A percentile compares a stretch with the other conserved stretches of the same genome.
phyloP scores from a whole-genome alignment of 2,329 filamentous ascomycete genomes.

The Sarocladiaceae sp. region DNA sequence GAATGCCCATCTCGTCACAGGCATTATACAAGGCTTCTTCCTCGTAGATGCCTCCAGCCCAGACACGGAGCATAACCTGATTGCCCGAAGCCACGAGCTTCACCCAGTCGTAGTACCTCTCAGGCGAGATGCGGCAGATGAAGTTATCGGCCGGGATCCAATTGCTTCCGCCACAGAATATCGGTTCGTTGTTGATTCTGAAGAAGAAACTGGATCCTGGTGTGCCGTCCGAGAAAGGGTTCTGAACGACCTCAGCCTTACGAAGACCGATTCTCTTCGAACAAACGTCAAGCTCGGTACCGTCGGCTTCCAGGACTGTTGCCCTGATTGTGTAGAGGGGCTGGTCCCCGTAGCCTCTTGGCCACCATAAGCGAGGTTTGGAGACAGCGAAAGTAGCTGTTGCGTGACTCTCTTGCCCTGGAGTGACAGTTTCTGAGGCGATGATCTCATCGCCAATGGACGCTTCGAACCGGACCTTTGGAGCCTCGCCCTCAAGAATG shows the following conservation, averaged over 20 bases:
- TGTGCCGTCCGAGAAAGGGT: constrained; percentile 52
- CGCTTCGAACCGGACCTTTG: constrained; percentile 47
- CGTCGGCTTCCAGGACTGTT: constrained; percentile 40
- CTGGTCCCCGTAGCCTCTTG: constrained; percentile 62
- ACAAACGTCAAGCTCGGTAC: constrained; percentile 43
- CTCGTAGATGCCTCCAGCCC: constrained; percentile 43
- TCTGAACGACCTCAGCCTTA: constrained; percentile 48
- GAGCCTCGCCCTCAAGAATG: constrained; percentile 36
- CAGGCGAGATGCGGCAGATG: constrained; percentile 54
- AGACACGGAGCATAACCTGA: constrained; percentile 21
- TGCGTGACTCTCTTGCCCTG: too few species aligned
- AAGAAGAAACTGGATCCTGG: constrained; percentile 55
- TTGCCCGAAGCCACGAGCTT: constrained; percentile 49
- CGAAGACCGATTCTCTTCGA: constrained; percentile 59
- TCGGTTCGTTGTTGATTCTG: constrained; percentile 60
- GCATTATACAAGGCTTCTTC: constrained; percentile 61
- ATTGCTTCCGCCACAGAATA: constrained; percentile 70
- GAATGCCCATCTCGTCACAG: constrained; percentile 60
- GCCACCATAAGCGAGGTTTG: constrained; percentile 62
- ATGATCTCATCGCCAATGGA: constrained; percentile 40
- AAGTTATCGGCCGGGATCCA: constrained; percentile 75
- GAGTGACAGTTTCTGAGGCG: constrained; percentile 45
- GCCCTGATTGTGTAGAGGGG: constrained; percentile 60
- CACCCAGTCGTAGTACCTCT: constrained; percentile 62
- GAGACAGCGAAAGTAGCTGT: constrained; percentile 30